Evolutionary conservation across 192 early-diverging fungal genomes (phyloP), one percentile per base, ranked within the genome.

Genomic region (Linnemannia hyalina): DNA sequence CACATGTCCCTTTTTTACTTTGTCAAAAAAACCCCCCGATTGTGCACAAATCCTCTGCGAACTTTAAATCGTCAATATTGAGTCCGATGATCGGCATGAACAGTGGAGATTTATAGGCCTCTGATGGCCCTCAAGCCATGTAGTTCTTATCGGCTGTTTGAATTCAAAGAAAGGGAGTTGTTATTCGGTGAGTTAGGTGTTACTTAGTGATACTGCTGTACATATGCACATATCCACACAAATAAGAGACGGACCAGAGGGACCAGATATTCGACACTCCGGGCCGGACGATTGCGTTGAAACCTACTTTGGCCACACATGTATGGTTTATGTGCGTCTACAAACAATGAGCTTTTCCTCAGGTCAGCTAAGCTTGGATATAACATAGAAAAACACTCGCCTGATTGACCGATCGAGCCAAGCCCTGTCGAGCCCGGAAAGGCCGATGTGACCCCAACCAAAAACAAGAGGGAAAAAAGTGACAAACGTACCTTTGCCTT

Each of bases 401-500:
- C 74, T 42, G 2, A 74, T 55, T 36, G 18, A 23, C 22, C 42
- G 74, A 75, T 57, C 74, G 74, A 57, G 23, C 74, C 74, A 55
- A 38, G n/a, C 52, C 54, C 54, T 57, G 54, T 60, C 36, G 23
- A 75, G 52, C 23, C 74, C 74, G 74, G 74, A 38, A 52, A 55
- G 52, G 52, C 74, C 74, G 36, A 75, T 41, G 23, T 60, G 52
- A 22, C 74, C 74, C 49, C 44, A 54, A 57, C 32, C 73, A 55
- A 74, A 54, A 70, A 70, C 73, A 54, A 74, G 73, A 32, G 22
- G 73, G 41, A 72, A 55, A 57, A 75, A 57, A 38, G 52, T 55
- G 74, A 75, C 74, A 60, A 75, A 36, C 74, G 74, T 26, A n/a
- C 54, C 16, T 74, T 42, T 70, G 40, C 69, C 40, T 74, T 52